Base-by-base conservation (phyloP, 2,329 filamentous ascomycete genomes). In the Metarhizium anisopliae region DNA sequence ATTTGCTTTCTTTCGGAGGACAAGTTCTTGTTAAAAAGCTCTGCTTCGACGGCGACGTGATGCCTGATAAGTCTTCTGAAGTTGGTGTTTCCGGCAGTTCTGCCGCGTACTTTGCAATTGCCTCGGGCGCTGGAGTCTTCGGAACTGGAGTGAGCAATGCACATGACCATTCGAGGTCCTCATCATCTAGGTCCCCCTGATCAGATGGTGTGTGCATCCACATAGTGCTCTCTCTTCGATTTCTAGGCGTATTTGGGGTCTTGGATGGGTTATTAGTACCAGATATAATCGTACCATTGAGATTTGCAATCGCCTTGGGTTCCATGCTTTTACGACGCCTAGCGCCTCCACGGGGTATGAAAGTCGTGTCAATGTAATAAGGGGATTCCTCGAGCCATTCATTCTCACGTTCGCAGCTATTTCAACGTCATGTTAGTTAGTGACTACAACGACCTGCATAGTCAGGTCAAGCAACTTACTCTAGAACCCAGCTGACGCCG, bases 401-500 rank as follows among this genome's bases (percentile, higher is more conserved):
- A 59, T 87, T 87, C 64, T 89, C 83, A 14, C 86, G 78, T 68
- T 93, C 87, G 63, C 89, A 93, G 62, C 86, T 89, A 56, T 51
- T 5, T 18, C 18, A 18, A 4, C 25, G 14, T 4, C 3, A 47
- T n/a, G 32, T 35, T 47, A 14, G 61, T 75, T 64, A 73, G 66
- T 42, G 47, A 35, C 32, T 18, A 16, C 36, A 49, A 14, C 14
- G 10, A 13, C 45, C 45, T 30, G 25, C 13, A 49, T 29, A 29
- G 40, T 8, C 13, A 36, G 25, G 10, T 25, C 32, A 47, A 25
- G 36, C 2, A n/a, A 90, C 86, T 80, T 81, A 90, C 86, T 95
- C 90, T 59, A 95, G 79, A 55, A 94, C 87, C 90, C 90, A 96
- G 61, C 85, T 85, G 50, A 95, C 87, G 52, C 90, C 90, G 55